Conservation (phyloP, 78 protist species). For the Polysphondylium violaceum region DNA sequence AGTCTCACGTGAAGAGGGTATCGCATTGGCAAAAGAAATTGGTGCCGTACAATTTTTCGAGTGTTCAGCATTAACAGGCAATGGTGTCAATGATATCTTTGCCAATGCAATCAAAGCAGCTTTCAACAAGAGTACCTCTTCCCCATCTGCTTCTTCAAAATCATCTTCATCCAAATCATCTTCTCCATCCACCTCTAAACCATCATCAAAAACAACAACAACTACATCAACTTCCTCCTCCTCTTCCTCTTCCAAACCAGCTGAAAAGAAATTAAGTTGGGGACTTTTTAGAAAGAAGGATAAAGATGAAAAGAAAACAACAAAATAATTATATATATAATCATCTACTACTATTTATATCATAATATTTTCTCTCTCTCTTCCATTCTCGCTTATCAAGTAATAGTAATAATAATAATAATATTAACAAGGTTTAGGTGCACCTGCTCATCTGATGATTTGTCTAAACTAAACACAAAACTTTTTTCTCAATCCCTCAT, state of each 20-base stretch:
- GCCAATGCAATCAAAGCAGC: constrained; percentile 67
- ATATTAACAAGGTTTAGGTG: too few relatives aligned
- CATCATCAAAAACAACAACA: constrained; percentile 17
- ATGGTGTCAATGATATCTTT: constrained; percentile 74
- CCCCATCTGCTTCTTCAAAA: constrained; percentile 6
- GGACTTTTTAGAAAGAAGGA: constrained; percentile 71
- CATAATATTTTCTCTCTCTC: too few relatives aligned
- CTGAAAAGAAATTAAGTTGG: constrained; percentile 70
- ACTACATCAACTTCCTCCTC: not conserved
- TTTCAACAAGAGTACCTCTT: constrained; percentile 21
- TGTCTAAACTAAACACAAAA: too few relatives aligned
- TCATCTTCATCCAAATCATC: not conserved
- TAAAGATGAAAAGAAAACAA: constrained; percentile 68
- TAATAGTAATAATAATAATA: too few relatives aligned
- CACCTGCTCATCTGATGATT: too few relatives aligned
- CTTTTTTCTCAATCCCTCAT: too few relatives aligned
- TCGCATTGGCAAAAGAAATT: constrained; percentile 77
- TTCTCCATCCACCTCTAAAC: not conserved
- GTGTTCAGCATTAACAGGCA: constrained; percentile 95
- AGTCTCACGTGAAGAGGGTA: constrained; percentile 57
- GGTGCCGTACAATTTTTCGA: constrained; percentile 92
- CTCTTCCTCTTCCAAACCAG: constrained; percentile 4
- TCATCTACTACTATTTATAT: too few relatives aligned
- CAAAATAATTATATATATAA: constrained; percentile 3
- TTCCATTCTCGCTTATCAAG: too few relatives aligned